Evolutionary conservation across 23 red algal species (phyloP).

Genomic region (Chondrus crispus): DNA sequence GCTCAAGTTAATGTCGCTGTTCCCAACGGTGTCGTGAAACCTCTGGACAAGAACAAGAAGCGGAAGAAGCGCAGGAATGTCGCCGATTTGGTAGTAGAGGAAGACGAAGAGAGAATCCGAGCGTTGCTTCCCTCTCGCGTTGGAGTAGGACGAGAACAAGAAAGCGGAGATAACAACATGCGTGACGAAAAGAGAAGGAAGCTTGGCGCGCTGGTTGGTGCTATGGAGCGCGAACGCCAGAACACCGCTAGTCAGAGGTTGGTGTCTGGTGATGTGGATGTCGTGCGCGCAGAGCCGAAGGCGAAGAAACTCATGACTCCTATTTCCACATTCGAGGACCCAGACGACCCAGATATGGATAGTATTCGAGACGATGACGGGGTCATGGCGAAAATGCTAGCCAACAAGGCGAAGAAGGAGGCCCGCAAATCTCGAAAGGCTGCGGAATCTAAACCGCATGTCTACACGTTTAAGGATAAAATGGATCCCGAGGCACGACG

Average conservation of each 20-base stretch:
- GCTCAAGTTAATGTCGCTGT: too few species aligned
- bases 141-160: neutral
- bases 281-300: neutral
- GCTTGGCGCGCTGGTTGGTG: neutral
- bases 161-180: neutral
- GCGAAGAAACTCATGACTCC: neutral
- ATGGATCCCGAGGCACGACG: conserved; percentile 29
- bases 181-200: conserved; percentile 19
- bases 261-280: conserved; percentile 17
- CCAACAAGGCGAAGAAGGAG: conserved; percentile 57
- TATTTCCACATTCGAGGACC: neutral
- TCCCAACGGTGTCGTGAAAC: too few species aligned
- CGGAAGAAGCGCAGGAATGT: conserved; percentile 23
- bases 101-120: conserved; percentile 32
- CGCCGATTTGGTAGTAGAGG: neutral
- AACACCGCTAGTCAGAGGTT: conserved; percentile 1
- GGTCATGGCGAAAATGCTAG: conserved; percentile 48
- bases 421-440: conserved; percentile 31
- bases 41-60: conserved; percentile 28
- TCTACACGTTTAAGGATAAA: conserved; percentile 53
- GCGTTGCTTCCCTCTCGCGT: neutral
- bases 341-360: neutral
- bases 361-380: conserved; percentile 23
- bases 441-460: conserved; percentile 36
- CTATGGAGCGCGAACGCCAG: conserved; percentile 47